A percentile compares a stretch with the other conserved stretches of the same genome.
These are phyloP conservation scores for Paracorniculantispora psalliotae DNA, from an alignment of 2,329 filamentous ascomycete species.

Conservation along the genomic window DNA sequence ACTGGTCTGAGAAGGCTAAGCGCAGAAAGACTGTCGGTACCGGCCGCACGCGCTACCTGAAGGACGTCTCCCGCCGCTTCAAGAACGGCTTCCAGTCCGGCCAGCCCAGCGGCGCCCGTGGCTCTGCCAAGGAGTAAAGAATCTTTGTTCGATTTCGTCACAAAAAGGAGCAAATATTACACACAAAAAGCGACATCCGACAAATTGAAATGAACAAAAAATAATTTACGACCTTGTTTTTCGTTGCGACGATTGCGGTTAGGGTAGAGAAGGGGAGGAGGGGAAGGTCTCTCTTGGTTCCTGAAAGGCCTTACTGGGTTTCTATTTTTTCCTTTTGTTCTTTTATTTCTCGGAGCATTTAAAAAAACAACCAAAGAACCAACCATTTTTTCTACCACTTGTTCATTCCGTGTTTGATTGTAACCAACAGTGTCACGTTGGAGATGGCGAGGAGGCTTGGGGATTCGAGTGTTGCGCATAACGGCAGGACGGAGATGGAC, in stretches of 20 bases:
- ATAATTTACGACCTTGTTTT: conserved; percentile 5
- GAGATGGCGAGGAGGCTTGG: too few relatives aligned
- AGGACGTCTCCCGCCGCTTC: conserved; percentile 87
- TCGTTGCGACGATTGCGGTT: conserved; percentile 1
- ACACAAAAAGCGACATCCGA: not conserved
- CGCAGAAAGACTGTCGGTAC: conserved; percentile 98
- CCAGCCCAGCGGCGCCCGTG: conserved; percentile 76
- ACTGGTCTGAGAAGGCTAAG: conserved; percentile 99
- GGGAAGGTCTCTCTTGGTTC: not conserved
- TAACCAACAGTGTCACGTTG: too few relatives aligned
- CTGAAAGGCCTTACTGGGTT: not conserved
- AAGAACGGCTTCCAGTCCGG: conserved; percentile 97
- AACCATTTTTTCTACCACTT: not conserved
- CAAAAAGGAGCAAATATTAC: not conserved
- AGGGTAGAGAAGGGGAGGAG: not conserved
- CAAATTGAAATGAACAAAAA: conserved; percentile 17
- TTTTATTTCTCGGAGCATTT: conserved; percentile 13
- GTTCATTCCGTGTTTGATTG: too few relatives aligned
- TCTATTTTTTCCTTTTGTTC: conserved; percentile 4
- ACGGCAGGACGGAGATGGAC: too few relatives aligned
- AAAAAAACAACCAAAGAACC: conserved; percentile 12
- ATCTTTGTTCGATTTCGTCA: not conserved
- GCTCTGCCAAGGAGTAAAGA: conserved; percentile 39
- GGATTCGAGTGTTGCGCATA: too few relatives aligned
- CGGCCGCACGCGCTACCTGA: conserved; percentile 93